Conservation (phyloP, 139 green algal genomes). For the Helicosporidium sp. region DNA sequence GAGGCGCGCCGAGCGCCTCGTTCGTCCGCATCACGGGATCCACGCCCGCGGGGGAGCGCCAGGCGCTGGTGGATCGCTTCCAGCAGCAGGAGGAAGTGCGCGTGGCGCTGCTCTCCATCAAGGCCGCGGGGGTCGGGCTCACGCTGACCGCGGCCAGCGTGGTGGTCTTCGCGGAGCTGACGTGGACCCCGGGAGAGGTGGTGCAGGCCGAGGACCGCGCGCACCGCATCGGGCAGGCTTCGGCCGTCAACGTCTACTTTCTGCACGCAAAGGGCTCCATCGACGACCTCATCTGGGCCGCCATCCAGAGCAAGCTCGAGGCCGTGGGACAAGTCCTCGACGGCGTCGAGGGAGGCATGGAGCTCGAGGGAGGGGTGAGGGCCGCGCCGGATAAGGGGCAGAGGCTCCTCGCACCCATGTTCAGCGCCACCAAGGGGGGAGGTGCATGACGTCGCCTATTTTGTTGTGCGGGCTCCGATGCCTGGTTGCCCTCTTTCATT, state of each 20-base stretch:
- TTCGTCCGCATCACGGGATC: conserved; percentile 79
- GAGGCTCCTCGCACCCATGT: no score
- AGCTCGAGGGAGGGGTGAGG: no score
- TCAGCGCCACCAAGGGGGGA: no score
- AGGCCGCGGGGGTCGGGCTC: conserved; percentile 65
- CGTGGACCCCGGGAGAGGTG: conserved; percentile 30
- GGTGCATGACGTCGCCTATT: no score
- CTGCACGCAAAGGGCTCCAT: conserved; percentile 51
- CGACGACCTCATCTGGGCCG: conserved; percentile 72
- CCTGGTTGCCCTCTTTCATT: no score
- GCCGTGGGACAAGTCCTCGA: conserved; percentile 50
- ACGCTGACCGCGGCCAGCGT: conserved; percentile 60
- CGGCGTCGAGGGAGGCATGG: no score
- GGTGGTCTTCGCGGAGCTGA: conserved; percentile 76
- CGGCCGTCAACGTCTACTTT: conserved; percentile 49
- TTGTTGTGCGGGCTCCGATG: no score
- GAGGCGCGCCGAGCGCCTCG: conserved; percentile 4
- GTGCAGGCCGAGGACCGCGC: conserved; percentile 42
- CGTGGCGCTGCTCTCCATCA: conserved; percentile 74
- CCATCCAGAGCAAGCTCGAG: conserved; percentile 46
- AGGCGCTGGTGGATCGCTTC: conserved; percentile 36
- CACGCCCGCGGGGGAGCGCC: conserved; percentile 34
- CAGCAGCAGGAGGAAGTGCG: conserved; percentile 31
- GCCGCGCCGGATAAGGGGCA: no score
- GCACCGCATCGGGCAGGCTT: conserved; percentile 47